A percentile compares a stretch with the other conserved stretches of the same genome.
phyloP scores from a whole-genome alignment of 345 rosid species.

The Eucalyptus urophylla region DNA sequence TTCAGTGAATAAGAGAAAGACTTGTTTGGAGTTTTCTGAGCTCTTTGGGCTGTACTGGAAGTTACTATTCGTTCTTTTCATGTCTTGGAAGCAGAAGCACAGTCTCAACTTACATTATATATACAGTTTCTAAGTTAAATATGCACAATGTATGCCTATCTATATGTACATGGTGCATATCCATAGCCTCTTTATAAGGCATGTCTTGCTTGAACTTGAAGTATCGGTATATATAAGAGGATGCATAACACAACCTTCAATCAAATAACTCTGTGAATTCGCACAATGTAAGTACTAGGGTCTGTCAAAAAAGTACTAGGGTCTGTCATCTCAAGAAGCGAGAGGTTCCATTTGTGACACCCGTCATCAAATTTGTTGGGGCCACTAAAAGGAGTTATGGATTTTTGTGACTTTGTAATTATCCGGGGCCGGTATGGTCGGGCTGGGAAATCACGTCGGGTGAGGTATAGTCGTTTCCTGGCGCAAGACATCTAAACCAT shows the following conservation, averaged over 20 bases:
- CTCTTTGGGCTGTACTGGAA: not conserved
- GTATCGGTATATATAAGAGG: not conserved
- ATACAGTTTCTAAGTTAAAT: not conserved
- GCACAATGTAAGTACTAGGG: not conserved
- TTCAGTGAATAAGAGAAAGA: not conserved
- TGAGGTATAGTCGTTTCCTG: not conserved
- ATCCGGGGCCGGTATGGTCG: not conserved
- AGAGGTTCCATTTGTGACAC: not conserved
- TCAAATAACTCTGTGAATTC: not conserved
- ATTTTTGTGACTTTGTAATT: not conserved
- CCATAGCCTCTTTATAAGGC: not conserved
- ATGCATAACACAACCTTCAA: not conserved
- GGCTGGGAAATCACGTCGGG: not conserved
- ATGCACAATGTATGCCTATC: not conserved
- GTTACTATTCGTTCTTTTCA: not conserved
- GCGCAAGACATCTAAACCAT: not conserved
- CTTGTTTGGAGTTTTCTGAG: not conserved
- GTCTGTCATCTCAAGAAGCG: not conserved
- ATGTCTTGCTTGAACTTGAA: not conserved
- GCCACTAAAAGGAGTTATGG: not conserved
- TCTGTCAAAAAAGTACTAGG: not conserved
- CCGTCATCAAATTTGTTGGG: not conserved
- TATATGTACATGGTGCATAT: not conserved
- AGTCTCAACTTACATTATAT: not conserved
- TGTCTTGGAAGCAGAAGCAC: not conserved